A percentile compares a stretch with the other conserved stretches of the same genome.
phyloP scores from a whole-genome alignment of 768 basidiomycete species.

The Cystobasidium ongulense region DNA sequence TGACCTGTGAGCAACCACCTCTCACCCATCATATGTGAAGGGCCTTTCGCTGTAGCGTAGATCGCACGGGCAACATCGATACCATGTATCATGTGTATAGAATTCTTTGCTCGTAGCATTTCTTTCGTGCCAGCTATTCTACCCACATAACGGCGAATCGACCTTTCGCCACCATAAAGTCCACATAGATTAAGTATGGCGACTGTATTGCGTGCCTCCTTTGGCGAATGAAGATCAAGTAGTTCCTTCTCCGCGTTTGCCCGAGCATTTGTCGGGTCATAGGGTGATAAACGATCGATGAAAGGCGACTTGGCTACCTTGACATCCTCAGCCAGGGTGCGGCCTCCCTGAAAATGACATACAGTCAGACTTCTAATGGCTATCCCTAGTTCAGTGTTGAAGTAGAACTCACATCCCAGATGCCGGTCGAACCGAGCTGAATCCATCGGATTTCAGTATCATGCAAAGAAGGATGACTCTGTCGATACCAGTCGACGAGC shows the following conservation, averaged over 20 bases:
- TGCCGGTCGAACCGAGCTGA: constrained; percentile 57
- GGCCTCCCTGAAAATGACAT: constrained; percentile 37
- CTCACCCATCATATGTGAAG: constrained; percentile 50
- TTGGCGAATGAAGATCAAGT: constrained; percentile 47
- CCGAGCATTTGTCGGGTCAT: constrained; percentile 48
- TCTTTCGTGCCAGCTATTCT: constrained; percentile 57
- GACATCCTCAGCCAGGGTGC: constrained; percentile 39
- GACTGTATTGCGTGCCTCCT: constrained; percentile 44
- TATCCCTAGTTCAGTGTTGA: background rate
- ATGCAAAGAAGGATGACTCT: constrained; percentile 43
- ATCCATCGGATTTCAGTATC: constrained; percentile 50
- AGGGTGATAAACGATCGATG: constrained; percentile 54
- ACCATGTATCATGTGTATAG: constrained; percentile 59
- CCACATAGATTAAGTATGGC: constrained; percentile 59
- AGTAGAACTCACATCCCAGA: constrained; percentile 49
- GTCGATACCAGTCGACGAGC: constrained; percentile 51
- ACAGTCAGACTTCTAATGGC: background rate
- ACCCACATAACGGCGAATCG: constrained; percentile 52
- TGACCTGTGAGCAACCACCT: constrained; percentile 49
- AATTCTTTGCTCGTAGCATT: constrained; percentile 53
- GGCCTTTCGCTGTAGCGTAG: constrained; percentile 53
- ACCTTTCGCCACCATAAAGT: constrained; percentile 55
- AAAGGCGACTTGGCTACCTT: constrained; percentile 43
- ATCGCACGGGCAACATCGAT: constrained; percentile 56
- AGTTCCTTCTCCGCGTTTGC: constrained; percentile 56